A percentile compares a stretch with the other conserved stretches of the same genome.
Conservation (phyloP, 345 rosid genomes). For the Luvunga scandens region DNA sequence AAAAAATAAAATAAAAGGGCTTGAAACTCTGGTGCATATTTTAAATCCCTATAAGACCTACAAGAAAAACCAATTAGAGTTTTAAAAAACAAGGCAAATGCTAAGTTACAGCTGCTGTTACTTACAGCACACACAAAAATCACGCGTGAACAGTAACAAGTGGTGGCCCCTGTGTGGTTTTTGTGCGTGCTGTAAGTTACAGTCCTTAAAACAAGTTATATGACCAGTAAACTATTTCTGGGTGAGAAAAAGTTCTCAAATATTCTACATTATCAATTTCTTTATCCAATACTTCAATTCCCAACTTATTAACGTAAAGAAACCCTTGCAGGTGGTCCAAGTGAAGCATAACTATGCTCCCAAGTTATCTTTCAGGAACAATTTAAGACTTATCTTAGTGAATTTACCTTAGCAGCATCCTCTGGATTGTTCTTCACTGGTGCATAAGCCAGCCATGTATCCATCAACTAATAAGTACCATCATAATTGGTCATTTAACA, state of each 20-base stretch:
- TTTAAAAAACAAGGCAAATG: too few relatives aligned
- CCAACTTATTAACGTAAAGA: not conserved
- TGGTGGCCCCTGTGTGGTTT: too few relatives aligned
- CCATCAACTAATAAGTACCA: conserved; percentile 55
- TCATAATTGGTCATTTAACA: conserved; percentile 1
- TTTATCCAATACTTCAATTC: not conserved
- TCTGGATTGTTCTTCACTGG: conserved; percentile 93
- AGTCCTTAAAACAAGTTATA: not conserved
- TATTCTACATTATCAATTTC: not conserved
- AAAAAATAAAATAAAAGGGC: not conserved
- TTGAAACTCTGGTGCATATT: not conserved
- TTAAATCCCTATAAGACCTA: not conserved
- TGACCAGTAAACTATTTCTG: not conserved
- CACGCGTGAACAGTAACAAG: too few relatives aligned
- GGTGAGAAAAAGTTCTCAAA: not conserved
- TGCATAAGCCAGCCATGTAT: conserved; percentile 88
- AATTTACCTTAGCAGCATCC: conserved; percentile 86
- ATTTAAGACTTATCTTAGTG: not conserved
- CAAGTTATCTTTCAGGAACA: not conserved
- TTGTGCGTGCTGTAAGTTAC: too few relatives aligned
- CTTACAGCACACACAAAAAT: too few relatives aligned
- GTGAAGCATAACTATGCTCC: not conserved
- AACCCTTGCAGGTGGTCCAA: not conserved
- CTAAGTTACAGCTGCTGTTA: too few relatives aligned
- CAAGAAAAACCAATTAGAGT: not conserved